Conservation (phyloP, 495 filamentous ascomycete species). For the Penicillium bovifimosum region DNA sequence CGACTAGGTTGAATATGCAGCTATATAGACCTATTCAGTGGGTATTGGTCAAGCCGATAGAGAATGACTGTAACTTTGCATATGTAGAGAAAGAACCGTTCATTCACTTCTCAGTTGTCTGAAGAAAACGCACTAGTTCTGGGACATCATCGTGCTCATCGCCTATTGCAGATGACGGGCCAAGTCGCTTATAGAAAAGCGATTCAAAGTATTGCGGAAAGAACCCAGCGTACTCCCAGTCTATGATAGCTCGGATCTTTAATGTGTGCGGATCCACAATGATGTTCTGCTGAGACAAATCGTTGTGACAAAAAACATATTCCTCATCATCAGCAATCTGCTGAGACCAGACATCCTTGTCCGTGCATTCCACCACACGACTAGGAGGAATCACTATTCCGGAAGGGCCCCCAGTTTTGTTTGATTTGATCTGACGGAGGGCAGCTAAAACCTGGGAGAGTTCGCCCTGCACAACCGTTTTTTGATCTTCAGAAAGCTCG, state of each 20-base stretch:
- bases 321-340: constrained; percentile 1
- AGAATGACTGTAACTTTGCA: no score
- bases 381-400: constrained; percentile 11
- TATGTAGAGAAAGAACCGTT: no score
- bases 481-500: constrained; percentile 5
- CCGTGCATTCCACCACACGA: neutral
- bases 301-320: constrained; percentile 32
- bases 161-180: constrained; percentile 4
- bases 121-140: no score
- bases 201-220: constrained; percentile 20
- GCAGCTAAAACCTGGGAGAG: constrained; percentile 4
- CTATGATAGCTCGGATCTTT: constrained; percentile 29
- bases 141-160: constrained; percentile 14
- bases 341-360: constrained; percentile 4
- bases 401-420: constrained; percentile 9
- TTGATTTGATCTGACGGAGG: constrained; percentile 6
- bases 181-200: constrained; percentile 16
- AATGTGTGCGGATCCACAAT: constrained; percentile 27
- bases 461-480: constrained; percentile 1
- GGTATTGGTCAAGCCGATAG: no score
- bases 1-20: no score
- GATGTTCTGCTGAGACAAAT: constrained; percentile 28
- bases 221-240: constrained; percentile 37
- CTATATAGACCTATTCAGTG: no score
- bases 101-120: no score